Evolutionary conservation across 2,329 filamentous ascomycete genomes (phyloP).

Genomic region (Colletotrichum graminicola): DNA sequence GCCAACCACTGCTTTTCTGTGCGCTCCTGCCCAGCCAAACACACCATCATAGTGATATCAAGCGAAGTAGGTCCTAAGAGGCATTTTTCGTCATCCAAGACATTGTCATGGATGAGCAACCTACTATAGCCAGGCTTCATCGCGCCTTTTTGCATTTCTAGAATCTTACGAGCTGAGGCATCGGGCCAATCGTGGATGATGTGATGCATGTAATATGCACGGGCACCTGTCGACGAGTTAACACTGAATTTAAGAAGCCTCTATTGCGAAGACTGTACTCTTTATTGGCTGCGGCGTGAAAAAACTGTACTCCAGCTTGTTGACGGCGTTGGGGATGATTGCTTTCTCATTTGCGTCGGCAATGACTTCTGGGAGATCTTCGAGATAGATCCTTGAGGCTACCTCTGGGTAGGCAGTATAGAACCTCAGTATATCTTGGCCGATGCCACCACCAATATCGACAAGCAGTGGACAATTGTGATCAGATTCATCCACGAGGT

Average conservation of each 20-base stretch:
- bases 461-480: conserved; percentile 14
- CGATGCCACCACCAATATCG: conserved; percentile 26
- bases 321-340: conserved; percentile 8
- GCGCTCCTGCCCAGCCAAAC: conserved; percentile 13
- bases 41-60: conserved; percentile 25
- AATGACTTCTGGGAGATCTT: conserved; percentile 24
- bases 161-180: conserved; percentile 54
- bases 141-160: conserved; percentile 57
- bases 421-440: conserved; percentile 19
- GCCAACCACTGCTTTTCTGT: conserved; percentile 33
- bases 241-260: neutral
- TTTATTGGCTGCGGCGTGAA: conserved; percentile 54
- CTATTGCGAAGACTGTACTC: neutral
- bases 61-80: neutral
- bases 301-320: conserved; percentile 52
- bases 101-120: conserved; percentile 54
- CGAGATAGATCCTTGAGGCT: conserved; percentile 20
- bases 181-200: conserved; percentile 70
- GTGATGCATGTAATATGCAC: conserved; percentile 65
- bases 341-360: neutral
- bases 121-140: conserved; percentile 57
- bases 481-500: conserved; percentile 14
- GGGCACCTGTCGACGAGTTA: conserved; percentile 48
- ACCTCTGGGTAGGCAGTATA: conserved; percentile 10
- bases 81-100: conserved; percentile 49